phyloP scores from a whole-genome alignment of 495 filamentous ascomycete genomes.

The Lineolata rhizophorae region DNA sequence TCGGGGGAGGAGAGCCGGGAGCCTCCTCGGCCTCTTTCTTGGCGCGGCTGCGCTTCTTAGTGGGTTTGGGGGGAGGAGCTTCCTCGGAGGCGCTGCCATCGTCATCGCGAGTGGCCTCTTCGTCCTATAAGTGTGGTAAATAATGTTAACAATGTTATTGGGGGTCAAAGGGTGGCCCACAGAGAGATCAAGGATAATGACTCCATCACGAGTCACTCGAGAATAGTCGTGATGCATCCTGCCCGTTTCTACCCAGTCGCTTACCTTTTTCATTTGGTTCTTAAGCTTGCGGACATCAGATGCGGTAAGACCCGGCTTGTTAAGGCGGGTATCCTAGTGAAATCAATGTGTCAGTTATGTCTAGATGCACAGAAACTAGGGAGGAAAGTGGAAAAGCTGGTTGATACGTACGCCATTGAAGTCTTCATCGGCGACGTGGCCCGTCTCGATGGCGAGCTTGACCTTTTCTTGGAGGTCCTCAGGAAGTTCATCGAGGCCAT shows the following conservation, averaged over 20 bases:
- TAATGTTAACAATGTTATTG: slow-evolving; percentile 17
- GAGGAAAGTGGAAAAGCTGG: not conserved
- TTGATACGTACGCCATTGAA: slow-evolving; percentile 49
- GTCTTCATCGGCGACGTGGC: slow-evolving; percentile 54
- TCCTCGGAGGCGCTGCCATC: slow-evolving; percentile 15
- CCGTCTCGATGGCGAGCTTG: slow-evolving; percentile 35
- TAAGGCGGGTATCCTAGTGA: slow-evolving; percentile 44
- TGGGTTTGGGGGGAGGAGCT: slow-evolving; percentile 12
- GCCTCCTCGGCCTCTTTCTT: slow-evolving; percentile 3
- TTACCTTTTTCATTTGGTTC: slow-evolving; percentile 12
- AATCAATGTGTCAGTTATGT: slow-evolving; percentile 6
- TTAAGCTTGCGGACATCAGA: slow-evolving; percentile 23
- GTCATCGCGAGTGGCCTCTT: slow-evolving; percentile 8
- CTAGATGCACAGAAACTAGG: not conserved
- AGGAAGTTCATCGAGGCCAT: slow-evolving; percentile 53
- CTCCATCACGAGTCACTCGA: too few species aligned
- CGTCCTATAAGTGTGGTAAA: slow-evolving; percentile 5
- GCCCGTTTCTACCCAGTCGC: slow-evolving; percentile 8
- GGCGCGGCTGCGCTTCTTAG: slow-evolving; percentile 5
- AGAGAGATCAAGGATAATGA: not conserved
- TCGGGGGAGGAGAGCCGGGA: slow-evolving; percentile 2
- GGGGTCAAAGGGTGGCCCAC: slow-evolving; percentile 6
- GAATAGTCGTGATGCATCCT: too few species aligned
- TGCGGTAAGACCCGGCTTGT: slow-evolving; percentile 36
- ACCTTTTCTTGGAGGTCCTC: slow-evolving; percentile 41